Percentiles rank a stretch among this genome's conserved stretches.
phyloP scores from a whole-genome alignment of 805 yeast species.

The Jamesozyma rosinii region DNA sequence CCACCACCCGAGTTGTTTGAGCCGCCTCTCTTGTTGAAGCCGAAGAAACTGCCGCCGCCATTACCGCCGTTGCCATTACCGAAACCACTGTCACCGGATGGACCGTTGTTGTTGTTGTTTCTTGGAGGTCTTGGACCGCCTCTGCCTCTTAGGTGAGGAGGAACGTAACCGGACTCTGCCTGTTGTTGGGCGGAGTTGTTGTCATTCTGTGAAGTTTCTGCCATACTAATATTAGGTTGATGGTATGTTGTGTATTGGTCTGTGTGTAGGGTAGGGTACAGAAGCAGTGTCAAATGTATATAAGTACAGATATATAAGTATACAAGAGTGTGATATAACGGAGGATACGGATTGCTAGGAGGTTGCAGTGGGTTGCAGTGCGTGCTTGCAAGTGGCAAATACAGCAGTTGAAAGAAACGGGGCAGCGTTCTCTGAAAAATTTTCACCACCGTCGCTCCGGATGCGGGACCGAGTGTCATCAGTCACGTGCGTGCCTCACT shows the following conservation, averaged over 20 bases:
- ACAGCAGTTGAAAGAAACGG: no score
- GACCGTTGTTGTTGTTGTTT: conserved; percentile 3
- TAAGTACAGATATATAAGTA: no score
- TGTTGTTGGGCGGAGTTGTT: background rate
- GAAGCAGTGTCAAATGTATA: no score
- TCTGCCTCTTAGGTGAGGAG: conserved; percentile 39
- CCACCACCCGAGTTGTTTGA: conserved; percentile 21
- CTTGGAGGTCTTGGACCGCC: conserved; percentile 13
- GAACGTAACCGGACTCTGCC: conserved; percentile 32
- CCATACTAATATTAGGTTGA: conserved; percentile 38
- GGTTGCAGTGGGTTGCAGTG: no score
- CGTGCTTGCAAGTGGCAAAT: no score
- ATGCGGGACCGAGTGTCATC: no score
- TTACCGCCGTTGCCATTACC: conserved; percentile 9
- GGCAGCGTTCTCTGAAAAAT: no score
- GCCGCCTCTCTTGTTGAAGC: conserved; percentile 16
- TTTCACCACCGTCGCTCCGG: no score
- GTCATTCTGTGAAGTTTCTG: conserved; percentile 41
- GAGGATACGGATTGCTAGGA: no score
- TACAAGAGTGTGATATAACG: no score
- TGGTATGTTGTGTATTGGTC: background rate
- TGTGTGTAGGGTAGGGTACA: no score
- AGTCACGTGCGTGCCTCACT: no score
- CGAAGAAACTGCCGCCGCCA: conserved; percentile 9
- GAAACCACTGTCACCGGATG: conserved; percentile 32